Evolutionary conservation across 345 rosid genomes (phyloP).

Genomic region (Raphanus sativus): DNA sequence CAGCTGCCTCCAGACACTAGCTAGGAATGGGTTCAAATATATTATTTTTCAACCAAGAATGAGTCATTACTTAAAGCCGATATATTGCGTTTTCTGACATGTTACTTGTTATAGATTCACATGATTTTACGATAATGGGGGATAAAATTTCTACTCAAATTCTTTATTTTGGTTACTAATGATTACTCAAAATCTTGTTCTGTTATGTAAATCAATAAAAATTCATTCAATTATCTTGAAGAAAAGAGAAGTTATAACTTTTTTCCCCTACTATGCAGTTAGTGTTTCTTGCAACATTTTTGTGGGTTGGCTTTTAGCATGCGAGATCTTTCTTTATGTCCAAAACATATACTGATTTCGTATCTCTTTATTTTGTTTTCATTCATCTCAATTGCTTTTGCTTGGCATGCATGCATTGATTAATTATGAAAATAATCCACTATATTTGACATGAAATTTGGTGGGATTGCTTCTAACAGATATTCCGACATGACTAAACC

Average conservation of each 20-base stretch:
- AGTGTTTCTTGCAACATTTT: constrained; percentile 16
- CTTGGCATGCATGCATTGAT: constrained; percentile 39
- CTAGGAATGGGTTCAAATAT: not conserved
- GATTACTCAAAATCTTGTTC: not conserved
- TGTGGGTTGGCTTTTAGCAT: constrained; percentile 39
- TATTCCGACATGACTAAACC: constrained; percentile 38
- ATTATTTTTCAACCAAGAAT: not conserved
- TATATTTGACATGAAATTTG: constrained; percentile 26
- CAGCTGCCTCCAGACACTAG: not conserved
- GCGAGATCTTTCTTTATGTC: constrained; percentile 35
- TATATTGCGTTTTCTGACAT: not conserved
- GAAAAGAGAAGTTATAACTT: not conserved
- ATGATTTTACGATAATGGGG: constrained; percentile 3
- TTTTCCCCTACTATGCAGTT: not conserved
- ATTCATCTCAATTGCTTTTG: constrained; percentile 31
- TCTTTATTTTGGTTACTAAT: not conserved
- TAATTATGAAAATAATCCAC: constrained; percentile 24
- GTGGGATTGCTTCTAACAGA: constrained; percentile 25
- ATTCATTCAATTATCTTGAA: not conserved
- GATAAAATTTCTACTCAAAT: not conserved
- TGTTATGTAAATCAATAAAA: not conserved
- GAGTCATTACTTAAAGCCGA: not conserved
- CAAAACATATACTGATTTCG: constrained; percentile 22
- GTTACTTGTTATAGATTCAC: not conserved
- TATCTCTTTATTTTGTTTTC: constrained; percentile 1